These are phyloP conservation scores for Mycena alexandri DNA, from an alignment of 768 basidiomycete genomes.

Conservation along the genomic window DNA sequence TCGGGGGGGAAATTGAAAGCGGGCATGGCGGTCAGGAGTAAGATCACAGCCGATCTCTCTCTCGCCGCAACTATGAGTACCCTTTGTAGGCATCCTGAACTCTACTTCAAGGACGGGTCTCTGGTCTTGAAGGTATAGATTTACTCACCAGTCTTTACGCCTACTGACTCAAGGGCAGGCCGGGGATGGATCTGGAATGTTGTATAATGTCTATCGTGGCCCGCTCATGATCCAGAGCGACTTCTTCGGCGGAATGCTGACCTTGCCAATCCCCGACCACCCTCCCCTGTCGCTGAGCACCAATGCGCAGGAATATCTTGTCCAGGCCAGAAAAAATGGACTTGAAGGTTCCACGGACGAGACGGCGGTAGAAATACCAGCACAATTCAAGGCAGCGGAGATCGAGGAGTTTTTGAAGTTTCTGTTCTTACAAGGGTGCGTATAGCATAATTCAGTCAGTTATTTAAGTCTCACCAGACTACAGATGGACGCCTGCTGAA, in stretches of 20 bases:
- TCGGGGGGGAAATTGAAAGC: conserved; percentile 7
- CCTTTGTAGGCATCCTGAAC: background rate
- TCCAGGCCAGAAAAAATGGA: background rate
- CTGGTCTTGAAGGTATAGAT: conserved; percentile 1
- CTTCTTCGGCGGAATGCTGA: conserved; percentile 2
- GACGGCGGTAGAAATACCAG: background rate
- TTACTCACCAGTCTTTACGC: too few species aligned
- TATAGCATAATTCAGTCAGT: background rate
- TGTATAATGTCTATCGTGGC: conserved; percentile 18
- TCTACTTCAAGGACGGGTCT: conserved; percentile 10
- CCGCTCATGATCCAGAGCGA: background rate
- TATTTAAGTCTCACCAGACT: background rate
- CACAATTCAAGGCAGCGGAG: background rate
- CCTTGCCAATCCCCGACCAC: background rate
- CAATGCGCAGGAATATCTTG: background rate
- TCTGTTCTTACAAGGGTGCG: conserved; percentile 13
- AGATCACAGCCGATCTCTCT: conserved; percentile 7
- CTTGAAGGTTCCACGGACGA: conserved; percentile 8
- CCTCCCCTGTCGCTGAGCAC: background rate
- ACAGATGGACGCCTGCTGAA: background rate
- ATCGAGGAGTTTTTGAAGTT: conserved; percentile 18
- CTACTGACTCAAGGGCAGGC: too few species aligned
- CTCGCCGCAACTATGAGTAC: background rate
- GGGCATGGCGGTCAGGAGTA: conserved; percentile 18
- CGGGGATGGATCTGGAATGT: background rate